phyloP scores from a whole-genome alignment of 192 early-diverging fungal genomes.

The Allomyces arbusculus region DNA sequence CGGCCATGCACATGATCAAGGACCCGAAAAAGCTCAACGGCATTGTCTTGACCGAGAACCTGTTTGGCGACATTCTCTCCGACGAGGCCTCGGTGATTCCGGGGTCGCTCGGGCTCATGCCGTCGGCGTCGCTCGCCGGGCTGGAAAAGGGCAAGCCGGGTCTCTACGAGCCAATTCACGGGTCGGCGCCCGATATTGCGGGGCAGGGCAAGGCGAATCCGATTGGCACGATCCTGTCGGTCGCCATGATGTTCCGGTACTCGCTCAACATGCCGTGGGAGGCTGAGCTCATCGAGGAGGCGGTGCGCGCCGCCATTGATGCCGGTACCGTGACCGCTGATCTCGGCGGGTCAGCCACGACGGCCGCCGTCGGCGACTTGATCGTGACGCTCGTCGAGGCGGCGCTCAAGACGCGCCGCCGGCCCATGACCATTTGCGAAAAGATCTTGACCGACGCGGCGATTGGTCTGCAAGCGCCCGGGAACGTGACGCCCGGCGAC shows the following conservation, averaged over 20 bases:
- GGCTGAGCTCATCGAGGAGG: slow-evolving; percentile 76
- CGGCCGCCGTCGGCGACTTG: slow-evolving; percentile 82
- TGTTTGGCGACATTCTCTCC: slow-evolving; percentile 97
- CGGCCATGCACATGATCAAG: slow-evolving; percentile 90
- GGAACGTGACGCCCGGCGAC: slow-evolving; percentile 50
- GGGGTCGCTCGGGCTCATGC: slow-evolving; percentile 79
- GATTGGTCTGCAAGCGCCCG: slow-evolving; percentile 42
- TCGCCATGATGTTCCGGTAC: slow-evolving; percentile 85
- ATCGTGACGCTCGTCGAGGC: slow-evolving; percentile 47
- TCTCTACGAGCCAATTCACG: slow-evolving; percentile 98
- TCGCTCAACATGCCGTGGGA: slow-evolving; percentile 77
- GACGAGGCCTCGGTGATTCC: slow-evolving; percentile 94
- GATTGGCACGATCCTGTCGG: slow-evolving; percentile 88
- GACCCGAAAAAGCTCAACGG: slow-evolving; percentile 81
- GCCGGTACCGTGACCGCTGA: slow-evolving; percentile 74
- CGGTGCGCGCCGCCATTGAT: slow-evolving; percentile 81
- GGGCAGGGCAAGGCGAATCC: slow-evolving; percentile 94
- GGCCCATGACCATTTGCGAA: slow-evolving; percentile 52
- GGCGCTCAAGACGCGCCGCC: slow-evolving; percentile 39
- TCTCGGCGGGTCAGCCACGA: slow-evolving; percentile 63
- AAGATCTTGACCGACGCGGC: slow-evolving; percentile 60
- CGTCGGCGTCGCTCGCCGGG: slow-evolving; percentile 72
- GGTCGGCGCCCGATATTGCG: slow-evolving; percentile 95
- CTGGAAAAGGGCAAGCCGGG: slow-evolving; percentile 64
- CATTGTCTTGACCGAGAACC: slow-evolving; percentile 91